phyloP scores from a whole-genome alignment of 2,329 filamentous ascomycete species.

The Fonsecaea pedrosoi region DNA sequence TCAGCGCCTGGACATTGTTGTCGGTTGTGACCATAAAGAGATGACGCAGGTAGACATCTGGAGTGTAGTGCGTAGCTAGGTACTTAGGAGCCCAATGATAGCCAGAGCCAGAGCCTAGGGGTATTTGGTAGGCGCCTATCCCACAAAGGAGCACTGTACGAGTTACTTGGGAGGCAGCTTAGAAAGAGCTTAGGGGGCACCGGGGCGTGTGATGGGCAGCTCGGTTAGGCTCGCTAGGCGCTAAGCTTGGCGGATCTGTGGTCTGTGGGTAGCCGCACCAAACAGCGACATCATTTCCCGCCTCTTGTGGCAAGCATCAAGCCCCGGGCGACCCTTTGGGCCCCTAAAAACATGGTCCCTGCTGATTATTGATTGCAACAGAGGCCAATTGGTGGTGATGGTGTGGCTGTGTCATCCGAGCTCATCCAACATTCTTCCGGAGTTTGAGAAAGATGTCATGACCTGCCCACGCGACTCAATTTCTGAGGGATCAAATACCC shows the following conservation, averaged over 20 bases:
- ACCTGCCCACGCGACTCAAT: constrained; percentile 17
- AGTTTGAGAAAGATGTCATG: constrained; percentile 12
- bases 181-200: neutral
- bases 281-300: neutral
- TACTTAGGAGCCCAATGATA: neutral
- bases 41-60: constrained; percentile 17
- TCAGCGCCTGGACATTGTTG: neutral
- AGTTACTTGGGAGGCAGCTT: neutral
- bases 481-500: constrained; percentile 15
- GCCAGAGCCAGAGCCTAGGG: neutral
- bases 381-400: constrained; percentile 5
- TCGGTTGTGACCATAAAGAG: neutral
- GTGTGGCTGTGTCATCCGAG: constrained; percentile 18
- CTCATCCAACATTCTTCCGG: constrained; percentile 14
- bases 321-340: neutral
- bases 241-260: neutral
- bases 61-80: neutral
- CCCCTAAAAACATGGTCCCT: neutral
- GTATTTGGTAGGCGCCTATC: constrained; percentile 1
- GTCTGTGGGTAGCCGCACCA: neutral
- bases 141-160: neutral
- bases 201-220: neutral
- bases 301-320: neutral
- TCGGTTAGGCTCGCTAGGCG: neutral
- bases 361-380: constrained; percentile 2